phyloP scores from a whole-genome alignment of 2,329 filamentous ascomycete genomes.

The Teratosphaeriaceae sp. region DNA sequence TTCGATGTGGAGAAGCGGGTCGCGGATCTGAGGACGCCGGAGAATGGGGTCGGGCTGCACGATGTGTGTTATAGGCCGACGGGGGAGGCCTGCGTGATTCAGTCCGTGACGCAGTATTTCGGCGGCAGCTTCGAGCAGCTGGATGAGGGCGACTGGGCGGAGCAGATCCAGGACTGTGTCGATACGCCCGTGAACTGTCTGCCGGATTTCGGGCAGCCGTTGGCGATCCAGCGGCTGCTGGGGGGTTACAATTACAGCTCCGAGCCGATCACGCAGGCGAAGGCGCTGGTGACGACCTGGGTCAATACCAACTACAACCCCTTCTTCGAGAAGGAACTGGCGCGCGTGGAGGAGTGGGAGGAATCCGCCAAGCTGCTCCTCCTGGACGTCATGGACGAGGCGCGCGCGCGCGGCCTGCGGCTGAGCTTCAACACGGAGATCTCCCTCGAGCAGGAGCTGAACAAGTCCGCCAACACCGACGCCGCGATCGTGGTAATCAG shows the following conservation, averaged over 20 bases:
- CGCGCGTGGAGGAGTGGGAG: slow-evolving; percentile 84
- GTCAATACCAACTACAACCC: slow-evolving; percentile 83
- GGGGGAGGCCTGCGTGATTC: slow-evolving; percentile 81
- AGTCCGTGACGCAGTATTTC: slow-evolving; percentile 89
- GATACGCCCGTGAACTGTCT: slow-evolving; percentile 66
- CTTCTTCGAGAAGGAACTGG: slow-evolving; percentile 57
- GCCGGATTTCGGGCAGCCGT: slow-evolving; percentile 80
- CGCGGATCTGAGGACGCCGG: slow-evolving; percentile 60
- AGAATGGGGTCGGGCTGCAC: slow-evolving; percentile 62
- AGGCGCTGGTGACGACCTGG: slow-evolving; percentile 86
- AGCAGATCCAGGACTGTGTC: slow-evolving; percentile 65
- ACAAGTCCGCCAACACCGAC: slow-evolving; percentile 97
- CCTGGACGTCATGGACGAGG: slow-evolving; percentile 73
- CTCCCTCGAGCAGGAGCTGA: slow-evolving; percentile 89
- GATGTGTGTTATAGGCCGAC: slow-evolving; percentile 95
- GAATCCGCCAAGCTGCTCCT: slow-evolving; percentile 67
- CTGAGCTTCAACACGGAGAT: slow-evolving; percentile 94
- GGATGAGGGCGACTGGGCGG: slow-evolving; percentile 62
- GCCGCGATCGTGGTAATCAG: slow-evolving; percentile 94
- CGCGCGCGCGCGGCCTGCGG: slow-evolving; percentile 67
- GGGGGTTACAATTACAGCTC: slow-evolving; percentile 66
- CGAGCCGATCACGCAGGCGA: slow-evolving; percentile 57
- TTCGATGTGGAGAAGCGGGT: slow-evolving; percentile 79
- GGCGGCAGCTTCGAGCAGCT: slow-evolving; percentile 51
- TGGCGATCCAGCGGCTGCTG: slow-evolving; percentile 78